phyloP scores from a whole-genome alignment of 805 yeast genomes.

The Priceomyces carsonii region DNA sequence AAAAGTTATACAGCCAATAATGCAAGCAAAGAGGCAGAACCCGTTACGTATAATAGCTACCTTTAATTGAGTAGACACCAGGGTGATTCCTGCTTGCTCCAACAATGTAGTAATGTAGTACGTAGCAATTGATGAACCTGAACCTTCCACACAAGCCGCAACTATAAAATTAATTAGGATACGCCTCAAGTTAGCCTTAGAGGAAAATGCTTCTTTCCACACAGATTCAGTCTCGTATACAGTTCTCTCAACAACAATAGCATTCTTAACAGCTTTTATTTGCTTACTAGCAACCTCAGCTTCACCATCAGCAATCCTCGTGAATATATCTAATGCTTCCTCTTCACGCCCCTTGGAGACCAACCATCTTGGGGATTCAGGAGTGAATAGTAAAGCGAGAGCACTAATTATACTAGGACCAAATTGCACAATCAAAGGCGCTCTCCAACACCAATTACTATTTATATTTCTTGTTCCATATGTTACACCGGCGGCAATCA shows the following conservation, averaged over 20 bases:
- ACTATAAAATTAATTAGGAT: constrained; percentile 14
- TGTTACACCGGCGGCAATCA: constrained; percentile 63
- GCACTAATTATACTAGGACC: constrained; percentile 47
- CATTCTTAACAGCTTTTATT: neutral
- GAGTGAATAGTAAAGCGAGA: constrained; percentile 40
- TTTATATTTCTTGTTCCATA: too few relatives aligned
- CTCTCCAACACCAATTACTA: constrained; percentile 64
- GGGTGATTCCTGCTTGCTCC: too few relatives aligned
- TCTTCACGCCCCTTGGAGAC: constrained; percentile 30
- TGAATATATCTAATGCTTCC: constrained; percentile 23
- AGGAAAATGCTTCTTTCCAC: too few relatives aligned
- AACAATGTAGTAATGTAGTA: too few relatives aligned
- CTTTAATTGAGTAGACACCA: too few relatives aligned
- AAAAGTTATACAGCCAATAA: too few relatives aligned
- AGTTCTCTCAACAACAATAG: constrained; percentile 1
- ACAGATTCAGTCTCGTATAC: too few relatives aligned
- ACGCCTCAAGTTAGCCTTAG: neutral
- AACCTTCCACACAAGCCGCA: too few relatives aligned
- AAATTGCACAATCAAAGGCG: constrained; percentile 50
- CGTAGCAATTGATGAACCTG: too few relatives aligned
- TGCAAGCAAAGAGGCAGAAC: too few relatives aligned
- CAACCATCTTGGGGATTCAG: constrained; percentile 52
- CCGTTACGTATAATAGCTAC: too few relatives aligned
- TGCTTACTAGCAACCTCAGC: constrained; percentile 3
- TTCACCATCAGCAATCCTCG: constrained; percentile 21